Base-by-base conservation (phyloP, 2,329 filamentous ascomycete species). In the Aspergillus sergii region DNA sequence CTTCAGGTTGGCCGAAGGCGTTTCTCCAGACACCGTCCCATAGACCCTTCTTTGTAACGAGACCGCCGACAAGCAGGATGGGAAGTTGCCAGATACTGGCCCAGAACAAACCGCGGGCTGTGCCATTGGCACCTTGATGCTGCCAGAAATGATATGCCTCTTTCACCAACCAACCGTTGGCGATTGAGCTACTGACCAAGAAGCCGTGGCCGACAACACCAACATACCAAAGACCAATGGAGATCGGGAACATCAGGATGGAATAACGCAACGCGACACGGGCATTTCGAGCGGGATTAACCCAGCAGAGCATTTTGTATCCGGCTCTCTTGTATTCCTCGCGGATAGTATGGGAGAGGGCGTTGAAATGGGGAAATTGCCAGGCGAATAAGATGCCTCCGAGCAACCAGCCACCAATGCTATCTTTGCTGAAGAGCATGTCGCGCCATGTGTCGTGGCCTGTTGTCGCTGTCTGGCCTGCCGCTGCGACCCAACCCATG, bases 281-380 rank as follows among this genome's bases (percentile, higher is more conserved):
- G 0, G 86, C 89, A 73, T 98, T 98, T 72, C 90, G 87, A 0
- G 89, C 88, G 0, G 94, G 92, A 75, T 98, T 94, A 7, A 91
- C 89, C 89, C 94, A 98, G 55, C 86, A 88, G 4, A 98, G 84
- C 95, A 90, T 90, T 64, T 83, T 81, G 73, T 89, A 89, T 1
- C 88, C 88, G 0, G 88, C 88, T 39, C 80, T 78, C 68, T 89
- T 90, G 83, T 99, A 99, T 76, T 99, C 95, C 10, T 96, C 89
- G 23, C 93, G 86, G 64, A 98, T 96, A 4, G 87, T 84, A 87
- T 94, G 96, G 54, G 91, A 94, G 26, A 99, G 84, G 1, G 94
- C 91, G 85, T 97, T 98, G 82, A 99, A 99, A 80, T 99, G 95
- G 3, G 95, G 93, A 74, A 99, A 98, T 75, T 99, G 94, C 95